Evolutionary conservation across 305 asterid genomes (phyloP), one percentile per base, ranked within the genome.

Genomic region (Solanum hybrid): DNA sequence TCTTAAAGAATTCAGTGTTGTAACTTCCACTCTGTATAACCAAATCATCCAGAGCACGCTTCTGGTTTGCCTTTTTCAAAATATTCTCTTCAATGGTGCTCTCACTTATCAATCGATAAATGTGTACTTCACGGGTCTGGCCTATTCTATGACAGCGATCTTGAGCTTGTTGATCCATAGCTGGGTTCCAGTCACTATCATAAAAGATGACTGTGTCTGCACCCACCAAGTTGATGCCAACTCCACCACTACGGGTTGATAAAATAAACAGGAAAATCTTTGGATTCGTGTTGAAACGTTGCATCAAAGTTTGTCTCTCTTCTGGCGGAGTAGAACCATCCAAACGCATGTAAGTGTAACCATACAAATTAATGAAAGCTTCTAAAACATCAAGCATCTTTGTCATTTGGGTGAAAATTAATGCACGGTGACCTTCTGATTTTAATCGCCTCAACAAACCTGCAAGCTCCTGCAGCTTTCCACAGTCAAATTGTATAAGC

Each of bases 111-210:
- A 98, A 94, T 90, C 99, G 94, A 91, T 97, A 98, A 80, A 98
- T 98, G 91, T 97, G 95, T 57, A 98, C 99, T 95, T 98, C 99
- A 90, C 99, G 99, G 3, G 99, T 98, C 94, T 98, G 99, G 27
- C 99, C 99, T 89, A 98, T 98, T 92, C 99, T 94, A 93, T 98
- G 99, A 91, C 99, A 98, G 90, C 99, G 95, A 93, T 98, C 99
- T 94, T 98, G 99, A 87, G 99, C 99, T 90, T 98, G 99, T 91
- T 97, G 99, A 95, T 98, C 99, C 99, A 98, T 98, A 89, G 99
- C 99, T 77, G 99, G 99, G 93, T 98, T 98, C 99, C 99, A 98
- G 94, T 98, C 99, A 89, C 99, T 98, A 87, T 98, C 99, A 90
- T 98, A 98, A 92, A 97, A 98, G 89, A 98, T 98, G 29, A 97